These are phyloP conservation scores for Aristolochia californica DNA, from an alignment of 164 flowering plant species.

Conservation along the genomic window DNA sequence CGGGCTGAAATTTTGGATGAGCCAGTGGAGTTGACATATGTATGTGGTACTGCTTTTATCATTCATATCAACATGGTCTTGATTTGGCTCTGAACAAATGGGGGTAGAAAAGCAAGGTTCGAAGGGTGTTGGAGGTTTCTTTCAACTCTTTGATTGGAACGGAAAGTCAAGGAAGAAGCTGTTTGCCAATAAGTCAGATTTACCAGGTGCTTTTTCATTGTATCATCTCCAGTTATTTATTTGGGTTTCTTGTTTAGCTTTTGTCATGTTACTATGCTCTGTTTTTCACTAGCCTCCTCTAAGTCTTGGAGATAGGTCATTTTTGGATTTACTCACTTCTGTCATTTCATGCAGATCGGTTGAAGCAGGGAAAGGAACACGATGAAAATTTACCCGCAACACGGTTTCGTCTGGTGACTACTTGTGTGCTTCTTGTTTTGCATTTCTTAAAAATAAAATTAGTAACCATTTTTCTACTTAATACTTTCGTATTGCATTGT, in stretches of 20 bases:
- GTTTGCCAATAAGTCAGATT: conserved; percentile 58
- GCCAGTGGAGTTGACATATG: neutral
- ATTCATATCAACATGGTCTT: neutral
- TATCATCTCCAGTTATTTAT: neutral
- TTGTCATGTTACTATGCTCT: neutral
- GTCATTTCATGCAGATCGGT: conserved; percentile 32
- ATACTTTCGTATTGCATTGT: neutral
- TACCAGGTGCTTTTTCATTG: conserved; percentile 38
- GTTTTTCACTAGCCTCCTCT: no score
- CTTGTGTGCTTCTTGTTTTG: neutral
- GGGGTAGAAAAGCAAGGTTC: conserved; percentile 9
- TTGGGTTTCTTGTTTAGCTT: neutral
- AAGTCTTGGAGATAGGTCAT: no score
- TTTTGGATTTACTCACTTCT: conserved; percentile 1
- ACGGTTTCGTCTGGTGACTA: conserved; percentile 36
- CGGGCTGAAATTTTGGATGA: neutral
- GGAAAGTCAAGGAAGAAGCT: conserved; percentile 80
- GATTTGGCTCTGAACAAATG: conserved; percentile 7
- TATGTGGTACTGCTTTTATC: no score
- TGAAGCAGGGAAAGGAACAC: conserved; percentile 59
- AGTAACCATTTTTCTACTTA: no score
- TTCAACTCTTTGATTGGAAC: conserved; percentile 92
- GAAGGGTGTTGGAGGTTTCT: conserved; percentile 44
- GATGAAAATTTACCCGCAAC: conserved; percentile 41
- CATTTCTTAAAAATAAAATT: no score